Conservation (phyloP, 1,284 basidiomycete species). For the Athelia psychrophila region DNA sequence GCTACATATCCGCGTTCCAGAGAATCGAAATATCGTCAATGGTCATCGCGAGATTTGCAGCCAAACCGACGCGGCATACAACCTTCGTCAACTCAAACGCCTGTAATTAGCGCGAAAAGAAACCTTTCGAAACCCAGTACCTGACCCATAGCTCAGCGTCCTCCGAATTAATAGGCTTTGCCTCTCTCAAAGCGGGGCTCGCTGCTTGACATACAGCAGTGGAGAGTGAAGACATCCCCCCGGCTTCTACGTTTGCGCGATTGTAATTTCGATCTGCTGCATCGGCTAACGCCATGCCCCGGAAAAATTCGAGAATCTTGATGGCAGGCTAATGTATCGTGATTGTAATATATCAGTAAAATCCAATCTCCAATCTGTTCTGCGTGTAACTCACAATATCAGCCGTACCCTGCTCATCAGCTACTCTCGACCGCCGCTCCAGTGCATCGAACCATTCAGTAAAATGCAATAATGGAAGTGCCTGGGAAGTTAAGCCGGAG, state of each 20-base stretch:
- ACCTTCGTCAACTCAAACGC: too few species aligned
- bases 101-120: background rate
- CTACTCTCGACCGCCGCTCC: slow-evolving; percentile 15
- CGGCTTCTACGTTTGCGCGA: slow-evolving; percentile 7
- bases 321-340: slow-evolving; percentile 22
- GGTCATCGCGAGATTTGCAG: too few species aligned
- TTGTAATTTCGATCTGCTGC: slow-evolving; percentile 3
- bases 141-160: background rate
- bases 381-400: slow-evolving; percentile 20
- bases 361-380: background rate
- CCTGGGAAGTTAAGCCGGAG: background rate
- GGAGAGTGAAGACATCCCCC: slow-evolving; percentile 12
- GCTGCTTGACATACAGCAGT: slow-evolving; percentile 15
- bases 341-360: too few species aligned
- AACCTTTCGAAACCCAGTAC: background rate
- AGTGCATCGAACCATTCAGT: slow-evolving; percentile 20
- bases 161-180: slow-evolving; percentile 15
- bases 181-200: slow-evolving; percentile 18
- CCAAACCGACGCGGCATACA: too few species aligned
- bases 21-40: too few species aligned
- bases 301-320: slow-evolving; percentile 24
- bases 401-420: slow-evolving; percentile 11
- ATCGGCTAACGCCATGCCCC: slow-evolving; percentile 13
- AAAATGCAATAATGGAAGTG: slow-evolving; percentile 17
- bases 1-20: too few species aligned